Evolutionary conservation across 768 basidiomycete species (phyloP).

Genomic region (Suillus plorans): DNA sequence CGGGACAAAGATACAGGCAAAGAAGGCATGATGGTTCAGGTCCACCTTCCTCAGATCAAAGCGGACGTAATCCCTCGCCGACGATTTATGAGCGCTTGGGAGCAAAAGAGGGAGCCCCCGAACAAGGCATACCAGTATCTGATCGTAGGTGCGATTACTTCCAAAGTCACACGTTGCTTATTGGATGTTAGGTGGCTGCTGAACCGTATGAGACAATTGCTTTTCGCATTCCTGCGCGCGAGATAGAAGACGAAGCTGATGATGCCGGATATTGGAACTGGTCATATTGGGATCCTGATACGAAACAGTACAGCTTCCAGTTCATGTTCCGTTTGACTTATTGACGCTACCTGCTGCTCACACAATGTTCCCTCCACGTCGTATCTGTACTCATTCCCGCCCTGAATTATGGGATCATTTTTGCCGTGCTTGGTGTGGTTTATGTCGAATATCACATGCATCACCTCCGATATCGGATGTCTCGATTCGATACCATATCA

Average conservation of each 20-base stretch:
- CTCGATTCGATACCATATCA: conserved; percentile 22
- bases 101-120: conserved; percentile 92
- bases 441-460: background rate
- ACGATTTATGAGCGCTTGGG: conserved; percentile 98
- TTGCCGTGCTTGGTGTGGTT: background rate
- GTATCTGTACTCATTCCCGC: background rate
- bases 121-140: conserved; percentile 98
- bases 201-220: conserved; percentile 99
- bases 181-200: conserved; percentile 79
- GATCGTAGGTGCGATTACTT: conserved; percentile 63
- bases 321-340: conserved; percentile 83
- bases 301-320: conserved; percentile 97
- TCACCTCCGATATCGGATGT: background rate
- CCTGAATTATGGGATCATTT: background rate
- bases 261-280: conserved; percentile 93
- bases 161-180: conserved; percentile 28
- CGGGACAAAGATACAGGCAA: conserved; percentile 88
- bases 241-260: conserved; percentile 93
- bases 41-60: conserved; percentile 95
- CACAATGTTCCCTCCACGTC: background rate
- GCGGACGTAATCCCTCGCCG: conserved; percentile 79
- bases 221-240: conserved; percentile 95
- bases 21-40: conserved; percentile 98
- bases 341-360: conserved; percentile 18
- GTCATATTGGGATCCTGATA: conserved; percentile 99